Conservation (phyloP, 129 eudicot species). For the Flaveria trinervia region DNA sequence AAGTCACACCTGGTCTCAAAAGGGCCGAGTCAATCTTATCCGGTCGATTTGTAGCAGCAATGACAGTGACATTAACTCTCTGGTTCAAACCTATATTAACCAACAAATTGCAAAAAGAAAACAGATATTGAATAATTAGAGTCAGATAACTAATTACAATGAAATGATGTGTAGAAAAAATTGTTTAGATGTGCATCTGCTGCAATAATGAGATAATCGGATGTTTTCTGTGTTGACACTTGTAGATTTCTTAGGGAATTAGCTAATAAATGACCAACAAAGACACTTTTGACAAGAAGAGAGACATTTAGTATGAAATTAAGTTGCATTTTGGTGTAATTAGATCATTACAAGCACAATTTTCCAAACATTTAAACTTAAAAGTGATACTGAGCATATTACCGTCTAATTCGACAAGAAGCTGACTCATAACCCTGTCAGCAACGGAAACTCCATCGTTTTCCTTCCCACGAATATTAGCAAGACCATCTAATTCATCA, state of each 20-base stretch:
- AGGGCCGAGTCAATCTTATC: constrained; percentile 95
- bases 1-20: constrained; percentile 79
- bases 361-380: background rate
- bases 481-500: constrained; percentile 94
- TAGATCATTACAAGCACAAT: background rate
- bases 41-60: constrained; percentile 97
- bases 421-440: constrained; percentile 95
- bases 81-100: constrained; percentile 68
- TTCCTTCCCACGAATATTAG: constrained; percentile 85
- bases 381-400: constrained; percentile 9
- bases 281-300: background rate
- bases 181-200: background rate
- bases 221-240: too few species aligned
- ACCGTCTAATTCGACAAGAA: constrained; percentile 98
- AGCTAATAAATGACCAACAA: background rate
- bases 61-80: constrained; percentile 81
- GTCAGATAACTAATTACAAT: background rate
- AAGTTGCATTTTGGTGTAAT: background rate
- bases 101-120: constrained; percentile 18
- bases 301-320: background rate
- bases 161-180: background rate
- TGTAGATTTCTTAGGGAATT: background rate
- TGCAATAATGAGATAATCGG: too few species aligned
- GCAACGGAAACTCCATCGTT: constrained; percentile 88
- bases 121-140: background rate